Percentiles rank a stretch among this genome's conserved stretches.
These are phyloP conservation scores for Neonectria faginata DNA, from an alignment of 2,329 filamentous ascomycete genomes.

Conservation along the genomic window DNA sequence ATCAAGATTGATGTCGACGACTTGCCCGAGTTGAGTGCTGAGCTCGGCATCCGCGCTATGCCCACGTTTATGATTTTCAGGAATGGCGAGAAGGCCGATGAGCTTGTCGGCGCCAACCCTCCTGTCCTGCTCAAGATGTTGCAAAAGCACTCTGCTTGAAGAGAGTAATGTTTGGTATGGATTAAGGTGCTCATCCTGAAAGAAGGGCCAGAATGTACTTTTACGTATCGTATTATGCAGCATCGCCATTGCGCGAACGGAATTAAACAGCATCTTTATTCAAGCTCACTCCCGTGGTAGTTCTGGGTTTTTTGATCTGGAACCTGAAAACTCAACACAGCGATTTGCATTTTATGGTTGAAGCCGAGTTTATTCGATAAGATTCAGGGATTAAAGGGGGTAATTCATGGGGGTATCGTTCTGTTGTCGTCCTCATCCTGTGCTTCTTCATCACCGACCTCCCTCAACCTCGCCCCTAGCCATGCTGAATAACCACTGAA, in stretches of 20 bases:
- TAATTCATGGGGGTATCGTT: not conserved
- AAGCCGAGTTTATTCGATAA: not conserved
- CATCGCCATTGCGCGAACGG: not conserved
- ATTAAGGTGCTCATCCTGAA: not conserved
- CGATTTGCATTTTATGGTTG: not conserved
- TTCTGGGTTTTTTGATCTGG: not conserved
- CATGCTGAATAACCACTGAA: slow-evolving; percentile 60
- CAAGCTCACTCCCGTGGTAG: not conserved
- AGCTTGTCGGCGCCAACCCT: slow-evolving; percentile 87
- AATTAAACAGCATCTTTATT: not conserved
- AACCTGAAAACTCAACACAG: not conserved
- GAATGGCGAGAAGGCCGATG: slow-evolving; percentile 76
- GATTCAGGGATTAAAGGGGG: not conserved
- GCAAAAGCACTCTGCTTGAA: slow-evolving; percentile 27
- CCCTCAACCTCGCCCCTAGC: slow-evolving; percentile 46
- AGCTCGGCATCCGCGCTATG: slow-evolving; percentile 89
- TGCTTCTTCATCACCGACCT: not conserved
- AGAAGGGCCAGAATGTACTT: slow-evolving; percentile 1
- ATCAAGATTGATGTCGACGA: slow-evolving; percentile 94
- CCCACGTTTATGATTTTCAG: slow-evolving; percentile 91
- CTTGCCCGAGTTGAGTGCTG: slow-evolving; percentile 77
- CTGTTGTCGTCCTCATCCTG: not conserved
- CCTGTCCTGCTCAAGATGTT: slow-evolving; percentile 43
- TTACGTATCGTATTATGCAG: not conserved
- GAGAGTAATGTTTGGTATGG: not conserved